Evolutionary conservation across 2,329 filamentous ascomycete species (phyloP), one percentile per base, ranked within the genome.

Genomic region (Hymenoscyphus albidus): DNA sequence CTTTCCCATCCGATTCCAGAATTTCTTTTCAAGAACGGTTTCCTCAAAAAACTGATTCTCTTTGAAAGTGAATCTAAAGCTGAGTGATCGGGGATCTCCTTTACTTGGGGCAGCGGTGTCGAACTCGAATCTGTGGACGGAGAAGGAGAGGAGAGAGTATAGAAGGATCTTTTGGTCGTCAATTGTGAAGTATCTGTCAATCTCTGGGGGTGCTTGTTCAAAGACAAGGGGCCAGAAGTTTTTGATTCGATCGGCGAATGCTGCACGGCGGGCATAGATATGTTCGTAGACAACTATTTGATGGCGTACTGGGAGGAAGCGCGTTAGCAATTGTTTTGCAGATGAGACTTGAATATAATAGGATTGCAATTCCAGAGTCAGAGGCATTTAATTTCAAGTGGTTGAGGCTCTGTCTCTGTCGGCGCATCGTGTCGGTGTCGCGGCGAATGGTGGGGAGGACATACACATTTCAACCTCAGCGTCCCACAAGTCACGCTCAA

Each of bases 181-280:
- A 55, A 92, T 90, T 76, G 92, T 88, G 75, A 98, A 90, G 82
- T 89, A 93, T 78, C 92, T 88, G 79, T 97, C 93, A 71, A 99
- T 85, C 68, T 97, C 92, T 58, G 85, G 83, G 1, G 93, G 93
- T 2, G 91, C 88, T 79, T 93, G 89, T 81, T 96, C 91, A 76
- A 98, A 84, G 64, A 97, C 93, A 65, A 96, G 85, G n/a, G 91
- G 83, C 95, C 95, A 98, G 86, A 98, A 99, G 80, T 91, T 87
- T 71, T 87, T 85, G 74, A 97, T 93, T 74, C 88, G 82, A 68
- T 84, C 78, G 69, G 95, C 81, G 69, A 92, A 78, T 71, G 85
- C 83, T 70, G 85, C 82, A 75, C 94, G 92, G 79, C 90, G 91
- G 72, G 85, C 82, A 81, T 92, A 97, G 67, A 96, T 84, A 56